phyloP scores from a whole-genome alignment of 2,329 filamentous ascomycete genomes.

The Balansia obtecta region DNA sequence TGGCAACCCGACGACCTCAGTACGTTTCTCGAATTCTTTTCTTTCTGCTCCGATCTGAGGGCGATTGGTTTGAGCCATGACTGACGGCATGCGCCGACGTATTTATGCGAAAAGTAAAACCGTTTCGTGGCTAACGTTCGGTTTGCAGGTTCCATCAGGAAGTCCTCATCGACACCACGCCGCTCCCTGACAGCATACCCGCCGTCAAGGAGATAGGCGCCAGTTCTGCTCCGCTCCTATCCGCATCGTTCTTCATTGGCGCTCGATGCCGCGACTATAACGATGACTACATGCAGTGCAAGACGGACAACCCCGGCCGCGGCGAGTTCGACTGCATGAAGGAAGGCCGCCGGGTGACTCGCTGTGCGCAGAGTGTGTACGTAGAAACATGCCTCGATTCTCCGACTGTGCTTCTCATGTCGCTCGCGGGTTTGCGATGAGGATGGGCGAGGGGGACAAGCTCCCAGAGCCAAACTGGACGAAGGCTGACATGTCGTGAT shows the following conservation, averaged over 20 bases:
- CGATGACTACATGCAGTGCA: constrained; percentile 99
- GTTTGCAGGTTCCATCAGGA: constrained; percentile 77
- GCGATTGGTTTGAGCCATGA: background rate
- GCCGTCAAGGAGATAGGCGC: constrained; percentile 88
- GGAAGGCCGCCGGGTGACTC: constrained; percentile 90
- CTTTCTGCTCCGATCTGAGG: background rate
- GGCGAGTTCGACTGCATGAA: constrained; percentile 92
- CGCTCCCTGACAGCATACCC: constrained; percentile 83
- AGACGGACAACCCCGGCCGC: constrained; percentile 80
- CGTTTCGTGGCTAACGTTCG: constrained; percentile 15
- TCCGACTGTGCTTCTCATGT: background rate
- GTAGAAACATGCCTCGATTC: constrained; percentile 24
- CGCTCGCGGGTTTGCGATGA: background rate
- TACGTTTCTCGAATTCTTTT: constrained; percentile 17
- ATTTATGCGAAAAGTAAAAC: background rate
- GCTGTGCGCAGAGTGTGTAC: constrained; percentile 93
- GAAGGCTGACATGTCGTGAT: constrained; percentile 4
- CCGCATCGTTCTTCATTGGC: constrained; percentile 92
- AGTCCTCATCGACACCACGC: constrained; percentile 88
- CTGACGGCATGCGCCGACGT: background rate
- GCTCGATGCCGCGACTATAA: constrained; percentile 91
- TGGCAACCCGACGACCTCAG: constrained; percentile 31
- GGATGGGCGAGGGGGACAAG: background rate
- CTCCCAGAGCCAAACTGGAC: background rate
- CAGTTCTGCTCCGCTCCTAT: constrained; percentile 83